phyloP scores from a whole-genome alignment of 1,139 yeast genomes.

The Zygosaccharomyces sapae region DNA sequence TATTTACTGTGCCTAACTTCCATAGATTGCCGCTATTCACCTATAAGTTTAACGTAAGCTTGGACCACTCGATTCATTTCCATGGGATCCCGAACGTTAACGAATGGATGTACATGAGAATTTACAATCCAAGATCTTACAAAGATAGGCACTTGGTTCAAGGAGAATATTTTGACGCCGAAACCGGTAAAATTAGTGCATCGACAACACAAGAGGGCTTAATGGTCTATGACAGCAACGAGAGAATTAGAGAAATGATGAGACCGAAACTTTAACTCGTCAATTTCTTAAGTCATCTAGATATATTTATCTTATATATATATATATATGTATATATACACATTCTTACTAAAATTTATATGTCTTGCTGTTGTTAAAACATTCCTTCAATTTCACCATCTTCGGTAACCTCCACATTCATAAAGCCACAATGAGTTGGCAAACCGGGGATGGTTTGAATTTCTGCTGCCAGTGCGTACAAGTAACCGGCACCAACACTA shows the following conservation, averaged over 20 bases:
- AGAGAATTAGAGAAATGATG: conserved; percentile 13
- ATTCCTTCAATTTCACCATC: conserved; percentile 94
- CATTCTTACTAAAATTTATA: too few relatives aligned
- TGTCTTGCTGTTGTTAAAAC: conserved; percentile 46
- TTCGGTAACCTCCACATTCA: conserved; percentile 92
- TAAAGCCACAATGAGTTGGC: conserved; percentile 94
- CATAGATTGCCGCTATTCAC: conserved; percentile 42
- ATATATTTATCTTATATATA: too few relatives aligned
- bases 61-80: conserved; percentile 68
- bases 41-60: conserved; percentile 51
- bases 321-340: too few relatives aligned
- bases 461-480: conserved; percentile 95
- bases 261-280: neutral
- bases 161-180: conserved; percentile 52
- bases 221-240: conserved; percentile 31
- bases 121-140: conserved; percentile 49
- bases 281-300: too few relatives aligned
- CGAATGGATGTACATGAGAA: conserved; percentile 52
- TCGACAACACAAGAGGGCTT: conserved; percentile 66
- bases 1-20: conserved; percentile 48
- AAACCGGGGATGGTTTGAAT: conserved; percentile 97
- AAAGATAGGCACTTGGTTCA: conserved; percentile 54
- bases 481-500: conserved; percentile 93
- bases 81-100: conserved; percentile 52
- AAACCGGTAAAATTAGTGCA: conserved; percentile 54